Conservation (phyloP, 352 stramenopile genomes). For the Peronospora farinosa region DNA sequence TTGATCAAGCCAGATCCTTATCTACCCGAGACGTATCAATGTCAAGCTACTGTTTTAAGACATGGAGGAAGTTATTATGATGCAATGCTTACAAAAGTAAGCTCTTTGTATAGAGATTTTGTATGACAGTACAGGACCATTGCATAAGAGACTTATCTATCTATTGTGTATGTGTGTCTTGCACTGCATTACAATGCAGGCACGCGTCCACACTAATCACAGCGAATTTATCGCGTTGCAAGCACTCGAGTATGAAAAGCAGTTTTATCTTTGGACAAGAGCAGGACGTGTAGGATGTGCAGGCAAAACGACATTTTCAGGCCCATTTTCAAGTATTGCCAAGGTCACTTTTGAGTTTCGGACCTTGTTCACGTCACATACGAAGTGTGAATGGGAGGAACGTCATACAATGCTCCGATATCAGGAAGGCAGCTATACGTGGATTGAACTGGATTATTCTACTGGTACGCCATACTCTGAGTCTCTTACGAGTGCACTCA, state of each 20-base stretch:
- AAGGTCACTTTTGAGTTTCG: slow-evolving; percentile 48
- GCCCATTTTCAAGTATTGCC: slow-evolving; percentile 29
- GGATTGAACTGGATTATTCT: slow-evolving; percentile 60
- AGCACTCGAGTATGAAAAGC: slow-evolving; percentile 37
- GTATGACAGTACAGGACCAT: background rate
- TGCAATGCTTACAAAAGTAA: slow-evolving; percentile 57
- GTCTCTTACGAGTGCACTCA: slow-evolving; percentile 30
- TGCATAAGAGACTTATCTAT: slow-evolving; percentile 8
- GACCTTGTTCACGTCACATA: slow-evolving; percentile 43
- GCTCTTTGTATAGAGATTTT: slow-evolving; percentile 5
- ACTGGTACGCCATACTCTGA: slow-evolving; percentile 40
- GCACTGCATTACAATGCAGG: slow-evolving; percentile 22
- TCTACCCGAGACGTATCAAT: slow-evolving; percentile 37
- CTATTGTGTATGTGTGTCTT: slow-evolving; percentile 17
- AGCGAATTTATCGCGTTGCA: slow-evolving; percentile 67
- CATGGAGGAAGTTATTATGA: slow-evolving; percentile 43
- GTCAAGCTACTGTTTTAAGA: slow-evolving; percentile 32
- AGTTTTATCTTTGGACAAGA: slow-evolving; percentile 54
- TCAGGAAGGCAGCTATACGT: slow-evolving; percentile 62
- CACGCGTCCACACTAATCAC: slow-evolving; percentile 49
- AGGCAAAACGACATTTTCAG: slow-evolving; percentile 40
- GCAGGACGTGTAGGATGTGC: slow-evolving; percentile 38
- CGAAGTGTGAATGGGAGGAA: slow-evolving; percentile 48
- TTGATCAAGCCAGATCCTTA: slow-evolving; percentile 50
- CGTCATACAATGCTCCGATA: slow-evolving; percentile 38